These are phyloP conservation scores for Volvox reticuliferus DNA, from an alignment of 139 green algal genomes.

Conservation along the genomic window DNA sequence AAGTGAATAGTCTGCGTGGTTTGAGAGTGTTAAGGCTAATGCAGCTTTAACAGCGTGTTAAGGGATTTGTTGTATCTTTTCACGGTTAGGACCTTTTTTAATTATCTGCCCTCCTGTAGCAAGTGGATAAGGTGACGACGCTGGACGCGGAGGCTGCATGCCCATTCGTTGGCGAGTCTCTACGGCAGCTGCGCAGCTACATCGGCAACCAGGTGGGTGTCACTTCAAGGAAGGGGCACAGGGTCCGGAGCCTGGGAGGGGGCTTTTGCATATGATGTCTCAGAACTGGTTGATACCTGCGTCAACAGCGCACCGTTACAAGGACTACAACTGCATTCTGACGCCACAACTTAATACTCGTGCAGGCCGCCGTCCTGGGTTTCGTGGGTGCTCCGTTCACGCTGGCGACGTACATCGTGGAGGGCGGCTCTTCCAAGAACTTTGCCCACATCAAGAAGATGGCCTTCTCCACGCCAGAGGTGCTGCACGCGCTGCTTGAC, in stretches of 20 bases:
- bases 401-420: conserved; percentile 95
- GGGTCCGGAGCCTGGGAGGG: too few species aligned
- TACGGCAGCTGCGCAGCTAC: conserved; percentile 81
- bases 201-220: conserved; percentile 45
- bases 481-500: conserved; percentile 79
- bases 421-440: conserved; percentile 88
- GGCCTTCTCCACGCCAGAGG: conserved; percentile 73
- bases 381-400: conserved; percentile 97
- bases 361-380: conserved; percentile 83
- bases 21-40: too few species aligned
- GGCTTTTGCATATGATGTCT: too few species aligned
- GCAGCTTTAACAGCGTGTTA: too few species aligned
- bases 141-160: conserved; percentile 80
- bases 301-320: too few species aligned
- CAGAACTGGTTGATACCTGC: too few species aligned
- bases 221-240: too few species aligned
- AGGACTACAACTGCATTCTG: too few species aligned
- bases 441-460: conserved; percentile 93
- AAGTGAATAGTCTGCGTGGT: too few species aligned
- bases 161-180: conserved; percentile 90
- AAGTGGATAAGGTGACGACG: conserved; percentile 83
- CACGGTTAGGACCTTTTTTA: too few species aligned
- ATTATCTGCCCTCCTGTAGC: conserved; percentile 47
- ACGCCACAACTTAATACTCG: neutral
- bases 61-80: too few species aligned